Conservation (phyloP, 306 rosid species). For the Malus sylvestris region DNA sequence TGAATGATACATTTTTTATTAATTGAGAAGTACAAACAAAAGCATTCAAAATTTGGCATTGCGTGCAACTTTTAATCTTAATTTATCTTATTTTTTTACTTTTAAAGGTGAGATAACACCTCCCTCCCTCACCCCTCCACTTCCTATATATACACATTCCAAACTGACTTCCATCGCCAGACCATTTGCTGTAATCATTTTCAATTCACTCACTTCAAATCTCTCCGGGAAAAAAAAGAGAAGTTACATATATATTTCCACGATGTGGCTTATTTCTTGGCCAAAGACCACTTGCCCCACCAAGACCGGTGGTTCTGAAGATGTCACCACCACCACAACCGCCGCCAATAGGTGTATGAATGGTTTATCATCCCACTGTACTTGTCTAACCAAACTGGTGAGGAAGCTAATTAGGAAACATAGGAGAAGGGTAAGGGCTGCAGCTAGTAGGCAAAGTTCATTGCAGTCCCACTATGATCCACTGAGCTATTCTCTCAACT, state of each 20-base stretch:
- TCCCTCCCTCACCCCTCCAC: not conserved
- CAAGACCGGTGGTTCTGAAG: constrained; percentile 2
- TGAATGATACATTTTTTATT: not conserved
- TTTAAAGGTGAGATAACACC: not conserved
- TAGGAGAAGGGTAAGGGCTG: constrained; percentile 9
- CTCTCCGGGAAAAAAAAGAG: not conserved
- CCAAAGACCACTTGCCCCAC: constrained; percentile 26
- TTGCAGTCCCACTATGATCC: constrained; percentile 76
- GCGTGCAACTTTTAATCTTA: not conserved
- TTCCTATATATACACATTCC: not conserved
- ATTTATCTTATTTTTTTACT: not conserved
- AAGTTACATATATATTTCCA: constrained; percentile 1
- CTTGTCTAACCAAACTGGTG: constrained; percentile 37
- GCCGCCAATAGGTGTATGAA: not conserved
- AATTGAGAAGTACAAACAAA: not conserved
- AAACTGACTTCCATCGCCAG: not conserved
- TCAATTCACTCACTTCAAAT: not conserved
- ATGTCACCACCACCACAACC: not conserved
- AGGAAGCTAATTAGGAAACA: constrained; percentile 45
- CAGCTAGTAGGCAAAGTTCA: constrained; percentile 21
- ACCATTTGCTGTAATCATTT: not conserved
- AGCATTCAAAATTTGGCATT: constrained; percentile 10
- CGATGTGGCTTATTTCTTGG: constrained; percentile 44
- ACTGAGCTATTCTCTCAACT: constrained; percentile 72
- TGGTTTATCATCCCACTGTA: constrained; percentile 9